Evolutionary conservation across 305 asterid genomes (phyloP), one percentile per base, ranked within the genome.

Genomic region (Fraxinus sp.): DNA sequence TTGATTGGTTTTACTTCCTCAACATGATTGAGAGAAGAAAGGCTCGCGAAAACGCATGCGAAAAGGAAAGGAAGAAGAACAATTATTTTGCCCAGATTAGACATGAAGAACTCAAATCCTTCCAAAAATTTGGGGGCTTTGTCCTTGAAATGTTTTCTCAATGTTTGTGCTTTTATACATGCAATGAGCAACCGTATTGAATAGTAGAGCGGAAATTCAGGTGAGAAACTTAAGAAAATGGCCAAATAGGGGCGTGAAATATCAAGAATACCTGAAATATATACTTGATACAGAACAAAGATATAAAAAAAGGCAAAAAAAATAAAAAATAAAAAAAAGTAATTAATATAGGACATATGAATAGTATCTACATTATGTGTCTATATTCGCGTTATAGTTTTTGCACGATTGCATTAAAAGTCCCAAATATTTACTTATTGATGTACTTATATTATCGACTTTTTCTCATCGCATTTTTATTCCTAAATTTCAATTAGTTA

Each of bases 11-110:
- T 62, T 62, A 9, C 14, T 18, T 62, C 71, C 71, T 62, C 71
- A 7, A 62, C 71, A 22, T 2, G 30, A 7, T 62, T 8, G 30
- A 62, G 32, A 22, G 30, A 18, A 20, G 71, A 22, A 20, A 62
- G 13, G 26, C n/a, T 36, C 36, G 87, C 83, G 5, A 46, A 81
- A 3, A 66, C 32, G 64, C 79, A 78, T 5, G 79, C 59, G 37
- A 85, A 78, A 9, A 83, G 66, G 7, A 87, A 20, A 70, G 78
- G 82, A 28, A 83, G 84, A 13, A 87, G 79, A 39, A 87, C 28
- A 71, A 78, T 77, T 22, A 77, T 33, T 57, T 73, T 80, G 46
- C 46, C 70, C 1, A 57, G 16, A 28, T 35, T 6, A 55, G 84
- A 46, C 88, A 85, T 87, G 85, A 80, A 81, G 82, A 85, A 62